phyloP scores from a whole-genome alignment of 306 rosid species.

The Inga oerstediana region DNA sequence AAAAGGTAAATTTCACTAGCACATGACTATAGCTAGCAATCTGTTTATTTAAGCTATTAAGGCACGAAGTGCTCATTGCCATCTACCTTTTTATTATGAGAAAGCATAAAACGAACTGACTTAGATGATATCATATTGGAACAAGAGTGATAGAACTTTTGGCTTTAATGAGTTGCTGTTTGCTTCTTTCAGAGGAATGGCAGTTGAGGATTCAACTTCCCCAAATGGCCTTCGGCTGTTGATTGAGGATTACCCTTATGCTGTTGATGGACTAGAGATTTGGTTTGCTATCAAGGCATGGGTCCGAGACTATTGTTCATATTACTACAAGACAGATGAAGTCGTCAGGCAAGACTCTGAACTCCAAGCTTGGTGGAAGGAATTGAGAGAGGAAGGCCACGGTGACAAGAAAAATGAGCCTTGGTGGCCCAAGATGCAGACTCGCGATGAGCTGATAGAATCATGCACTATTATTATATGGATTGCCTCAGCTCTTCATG shows the following conservation, averaged over 20 bases:
- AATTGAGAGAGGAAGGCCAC: slow-evolving; percentile 54
- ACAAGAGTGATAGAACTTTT: background rate
- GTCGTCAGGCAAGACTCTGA: slow-evolving; percentile 38
- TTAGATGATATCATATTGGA: background rate
- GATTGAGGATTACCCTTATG: slow-evolving; percentile 65
- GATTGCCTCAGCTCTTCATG: slow-evolving; percentile 67
- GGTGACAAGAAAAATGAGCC: slow-evolving; percentile 65
- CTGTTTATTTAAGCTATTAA: background rate
- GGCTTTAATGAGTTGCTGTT: slow-evolving; percentile 18
- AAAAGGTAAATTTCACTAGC: slow-evolving; percentile 58
- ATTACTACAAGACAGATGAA: slow-evolving; percentile 47
- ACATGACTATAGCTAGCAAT: background rate
- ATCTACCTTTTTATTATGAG: background rate
- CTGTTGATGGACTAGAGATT: slow-evolving; percentile 65
- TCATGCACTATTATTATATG: slow-evolving; percentile 56
- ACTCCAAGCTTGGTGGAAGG: slow-evolving; percentile 71
- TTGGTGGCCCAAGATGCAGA: slow-evolving; percentile 70
- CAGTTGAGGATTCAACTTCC: slow-evolving; percentile 39
- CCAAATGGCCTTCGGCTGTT: slow-evolving; percentile 46
- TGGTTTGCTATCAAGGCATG: slow-evolving; percentile 63
- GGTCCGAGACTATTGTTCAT: slow-evolving; percentile 54
- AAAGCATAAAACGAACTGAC: background rate
- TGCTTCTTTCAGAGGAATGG: slow-evolving; percentile 58
- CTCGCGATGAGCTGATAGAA: slow-evolving; percentile 39
- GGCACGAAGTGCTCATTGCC: background rate